Evolutionary conservation across 805 yeast genomes (phyloP), one percentile per base, ranked within the genome.

Genomic region (Candida arabinofermentans): DNA sequence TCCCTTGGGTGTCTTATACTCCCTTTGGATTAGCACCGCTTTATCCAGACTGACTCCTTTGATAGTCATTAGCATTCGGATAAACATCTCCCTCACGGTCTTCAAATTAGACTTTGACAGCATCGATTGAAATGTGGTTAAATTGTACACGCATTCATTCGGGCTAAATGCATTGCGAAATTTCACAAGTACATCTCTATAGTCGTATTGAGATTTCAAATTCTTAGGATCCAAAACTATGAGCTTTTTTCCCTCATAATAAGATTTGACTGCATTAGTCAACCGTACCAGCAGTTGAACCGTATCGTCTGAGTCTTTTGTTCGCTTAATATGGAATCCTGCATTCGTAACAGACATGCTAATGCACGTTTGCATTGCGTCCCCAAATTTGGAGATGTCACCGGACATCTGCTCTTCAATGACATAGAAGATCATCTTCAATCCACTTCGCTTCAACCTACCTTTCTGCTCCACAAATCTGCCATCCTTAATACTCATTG

Each of bases 401-500:
- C 65, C 59, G 1, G 71, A 55, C 24, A 75, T 72, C 4, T 74
- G 75, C 46, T 87, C 95, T 58, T 93, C 99, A 13, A 93, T 76
- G 3, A 93, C 58, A 53, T 93, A 93, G 49, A 79, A 81, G 16
- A 83, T 75, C 49, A 85, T 74, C 16, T 67, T 66, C 55, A 90
- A 66, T 0, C 86, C 88, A 0, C 93, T 75, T 58, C 81, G 75
- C 38, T 72, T 72, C 43, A 93, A 67, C 40, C 99, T 72, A 14
- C 72, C 65, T 57, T 91, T 90, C 58, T 93, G 99, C 58, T 93
- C 99, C 41, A 72, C 70, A 54, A 84, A 89, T 37, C 99, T 66
- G 2, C 96, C 96, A 62, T 93, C 99, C 45, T 75, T 74, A 35
- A 93, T 88, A 39, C 96, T 86, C 26, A 70, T 57, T 0, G 84